Percentiles rank a stretch among this genome's conserved stretches.
Conservation (phyloP, 768 basidiomycete genomes). For the Dacryopinax spathularia region DNA sequence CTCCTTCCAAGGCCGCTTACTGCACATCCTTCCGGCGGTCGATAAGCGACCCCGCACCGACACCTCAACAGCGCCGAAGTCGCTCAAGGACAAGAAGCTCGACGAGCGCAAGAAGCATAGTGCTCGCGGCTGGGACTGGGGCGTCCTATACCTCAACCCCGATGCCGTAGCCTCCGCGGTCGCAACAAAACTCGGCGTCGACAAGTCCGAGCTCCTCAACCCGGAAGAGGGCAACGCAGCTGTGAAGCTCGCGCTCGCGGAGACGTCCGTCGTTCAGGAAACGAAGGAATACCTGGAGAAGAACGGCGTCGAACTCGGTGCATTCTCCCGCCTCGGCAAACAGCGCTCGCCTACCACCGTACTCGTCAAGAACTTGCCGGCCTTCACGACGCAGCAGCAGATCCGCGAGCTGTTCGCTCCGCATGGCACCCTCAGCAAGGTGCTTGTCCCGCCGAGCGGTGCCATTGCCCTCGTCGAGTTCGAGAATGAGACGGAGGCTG, state of each 20-base stretch:
- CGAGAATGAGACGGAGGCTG: conserved; percentile 52
- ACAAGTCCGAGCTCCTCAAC: conserved; percentile 79
- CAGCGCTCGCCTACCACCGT: conserved; percentile 59
- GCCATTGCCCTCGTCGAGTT: conserved; percentile 89
- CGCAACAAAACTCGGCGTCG: conserved; percentile 72
- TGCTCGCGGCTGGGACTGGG: conserved; percentile 80
- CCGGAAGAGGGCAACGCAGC: conserved; percentile 34
- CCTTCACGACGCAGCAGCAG: conserved; percentile 60
- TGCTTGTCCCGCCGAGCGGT: conserved; percentile 81
- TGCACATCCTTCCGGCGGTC: conserved; percentile 81
- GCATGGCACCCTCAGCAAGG: conserved; percentile 53
- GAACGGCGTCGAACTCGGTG: conserved; percentile 44
- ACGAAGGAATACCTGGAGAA: conserved; percentile 77
- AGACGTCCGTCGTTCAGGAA: conserved; percentile 90
- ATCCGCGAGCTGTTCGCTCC: conserved; percentile 67
- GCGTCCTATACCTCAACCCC: conserved; percentile 92
- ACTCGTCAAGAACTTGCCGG: conserved; percentile 94
- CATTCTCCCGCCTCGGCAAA: conserved; percentile 34
- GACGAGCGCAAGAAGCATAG: conserved; percentile 52
- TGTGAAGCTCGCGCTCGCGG: conserved; percentile 88
- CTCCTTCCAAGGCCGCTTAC: conserved; percentile 78
- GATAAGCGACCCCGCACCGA: conserved; percentile 30
- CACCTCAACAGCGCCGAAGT: conserved; percentile 32
- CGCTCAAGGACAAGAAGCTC: conserved; percentile 45
- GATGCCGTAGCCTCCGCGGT: conserved; percentile 88